Evolutionary conservation across 1,284 basidiomycete species (phyloP).

Genomic region (Heimioporus retisporus): DNA sequence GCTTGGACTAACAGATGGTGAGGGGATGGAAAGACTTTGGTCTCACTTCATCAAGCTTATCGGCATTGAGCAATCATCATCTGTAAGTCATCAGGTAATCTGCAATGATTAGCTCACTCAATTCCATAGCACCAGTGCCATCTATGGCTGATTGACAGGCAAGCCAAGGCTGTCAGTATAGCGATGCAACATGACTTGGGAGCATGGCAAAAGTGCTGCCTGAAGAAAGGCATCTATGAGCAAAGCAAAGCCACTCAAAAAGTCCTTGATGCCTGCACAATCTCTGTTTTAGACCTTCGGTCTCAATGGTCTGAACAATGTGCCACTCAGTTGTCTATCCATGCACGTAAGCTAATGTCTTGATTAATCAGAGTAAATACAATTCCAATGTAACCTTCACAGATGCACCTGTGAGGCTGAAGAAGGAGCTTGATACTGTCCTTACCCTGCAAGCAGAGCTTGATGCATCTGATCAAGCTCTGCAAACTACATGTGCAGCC

Average conservation of each 20-base stretch:
- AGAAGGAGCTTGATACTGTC: constrained; percentile 49
- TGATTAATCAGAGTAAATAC: background rate
- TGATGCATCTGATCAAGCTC: constrained; percentile 35
- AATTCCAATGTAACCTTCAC: background rate
- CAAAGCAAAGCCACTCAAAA: constrained; percentile 15
- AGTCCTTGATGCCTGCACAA: constrained; percentile 17
- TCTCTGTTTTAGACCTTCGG: constrained; percentile 27
- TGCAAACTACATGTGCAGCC: constrained; percentile 21
- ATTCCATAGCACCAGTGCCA: constrained; percentile 27
- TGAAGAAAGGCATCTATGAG: constrained; percentile 15
- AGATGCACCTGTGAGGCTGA: constrained; percentile 47
- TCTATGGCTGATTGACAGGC: constrained; percentile 43
- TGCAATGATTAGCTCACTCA: background rate
- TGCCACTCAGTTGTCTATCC: background rate
- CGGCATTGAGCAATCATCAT: constrained; percentile 2
- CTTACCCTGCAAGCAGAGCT: constrained; percentile 47
- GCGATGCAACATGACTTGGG: constrained; percentile 37
- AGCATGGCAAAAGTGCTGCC: constrained; percentile 36
- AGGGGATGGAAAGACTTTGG: constrained; percentile 3
- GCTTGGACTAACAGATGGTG: constrained; percentile 1
- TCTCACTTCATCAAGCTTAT: constrained; percentile 5
- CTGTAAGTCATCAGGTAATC: background rate
- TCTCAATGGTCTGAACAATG: constrained; percentile 38
- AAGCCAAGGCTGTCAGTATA: constrained; percentile 28
- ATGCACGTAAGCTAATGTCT: background rate